Percentiles rank a stretch among this genome's conserved stretches.
Conservation (phyloP, 2,329 filamentous ascomycete species). For the Nemania serpens region DNA sequence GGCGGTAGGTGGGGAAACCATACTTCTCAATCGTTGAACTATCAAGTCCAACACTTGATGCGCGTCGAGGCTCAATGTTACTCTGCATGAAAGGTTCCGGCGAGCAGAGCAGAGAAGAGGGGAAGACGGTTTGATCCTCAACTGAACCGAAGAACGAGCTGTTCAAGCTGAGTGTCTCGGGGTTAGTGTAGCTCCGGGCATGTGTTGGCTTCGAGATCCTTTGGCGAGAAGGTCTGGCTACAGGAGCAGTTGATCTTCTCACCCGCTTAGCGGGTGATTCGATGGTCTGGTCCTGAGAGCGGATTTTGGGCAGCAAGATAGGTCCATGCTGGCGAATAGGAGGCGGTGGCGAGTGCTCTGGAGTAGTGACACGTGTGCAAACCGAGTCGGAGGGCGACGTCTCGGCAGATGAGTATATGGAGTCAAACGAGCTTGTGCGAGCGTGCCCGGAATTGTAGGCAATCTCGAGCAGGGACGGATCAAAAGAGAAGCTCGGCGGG, state of each 20-base stretch:
- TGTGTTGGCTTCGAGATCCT: conserved; percentile 53
- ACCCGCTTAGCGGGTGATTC: conserved; percentile 61
- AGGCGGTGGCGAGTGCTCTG: conserved; percentile 67
- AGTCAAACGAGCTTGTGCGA: conserved; percentile 68
- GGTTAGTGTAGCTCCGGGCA: conserved; percentile 64
- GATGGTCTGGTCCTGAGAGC: conserved; percentile 79
- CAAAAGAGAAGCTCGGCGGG: conserved; percentile 59
- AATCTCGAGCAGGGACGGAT: conserved; percentile 61
- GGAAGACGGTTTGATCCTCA: conserved; percentile 42
- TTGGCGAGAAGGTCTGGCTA: conserved; percentile 39
- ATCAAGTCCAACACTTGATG: conserved; percentile 72
- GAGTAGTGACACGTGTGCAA: conserved; percentile 71
- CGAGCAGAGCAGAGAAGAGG: conserved; percentile 65
- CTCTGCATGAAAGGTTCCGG: conserved; percentile 62
- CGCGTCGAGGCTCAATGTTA: conserved; percentile 58
- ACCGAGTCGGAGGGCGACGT: conserved; percentile 69
- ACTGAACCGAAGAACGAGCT: conserved; percentile 46
- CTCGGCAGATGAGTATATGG: conserved; percentile 67
- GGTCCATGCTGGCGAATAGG: conserved; percentile 80
- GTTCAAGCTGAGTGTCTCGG: conserved; percentile 55
- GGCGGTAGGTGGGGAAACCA: conserved; percentile 83
- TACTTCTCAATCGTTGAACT: conserved; percentile 68
- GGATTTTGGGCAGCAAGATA: conserved; percentile 81
- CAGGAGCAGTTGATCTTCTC: conserved; percentile 56
- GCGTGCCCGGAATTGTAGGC: conserved; percentile 59